These are phyloP conservation scores for Fusarium devonianum DNA, from an alignment of 2,329 filamentous ascomycete genomes.

Conservation along the genomic window DNA sequence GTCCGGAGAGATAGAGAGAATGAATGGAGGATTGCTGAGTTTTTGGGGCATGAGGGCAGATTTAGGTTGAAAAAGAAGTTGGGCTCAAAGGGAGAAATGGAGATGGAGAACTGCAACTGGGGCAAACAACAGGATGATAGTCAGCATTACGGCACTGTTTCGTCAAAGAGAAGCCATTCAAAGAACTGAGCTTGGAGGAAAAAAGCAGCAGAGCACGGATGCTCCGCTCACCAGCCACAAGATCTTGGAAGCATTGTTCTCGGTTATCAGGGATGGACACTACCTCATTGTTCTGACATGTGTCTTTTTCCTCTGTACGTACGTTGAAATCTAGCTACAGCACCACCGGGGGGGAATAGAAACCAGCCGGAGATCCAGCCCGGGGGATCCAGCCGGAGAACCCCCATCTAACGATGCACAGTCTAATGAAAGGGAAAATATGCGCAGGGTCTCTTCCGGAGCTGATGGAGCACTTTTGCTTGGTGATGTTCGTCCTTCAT, in stretches of 20 bases:
- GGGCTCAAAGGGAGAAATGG: slow-evolving; percentile 8
- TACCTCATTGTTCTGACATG: slow-evolving; percentile 21
- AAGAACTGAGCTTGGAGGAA: slow-evolving; percentile 5
- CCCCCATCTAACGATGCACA: neutral
- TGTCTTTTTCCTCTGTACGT: slow-evolving; percentile 8
- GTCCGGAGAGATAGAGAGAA: neutral
- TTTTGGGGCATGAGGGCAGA: neutral
- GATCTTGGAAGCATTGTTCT: slow-evolving; percentile 5
- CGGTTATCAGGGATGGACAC: neutral
- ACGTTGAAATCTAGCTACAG: too few species aligned
- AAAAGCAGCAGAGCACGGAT: slow-evolving; percentile 14
- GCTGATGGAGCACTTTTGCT: slow-evolving; percentile 14
- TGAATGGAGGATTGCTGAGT: neutral
- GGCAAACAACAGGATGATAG: slow-evolving; percentile 14
- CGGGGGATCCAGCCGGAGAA: neutral
- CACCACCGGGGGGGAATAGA: slow-evolving; percentile 12
- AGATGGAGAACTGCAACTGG: slow-evolving; percentile 16
- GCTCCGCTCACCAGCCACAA: slow-evolving; percentile 28
- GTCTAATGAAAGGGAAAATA: slow-evolving; percentile 2
- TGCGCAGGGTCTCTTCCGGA: slow-evolving; percentile 16
- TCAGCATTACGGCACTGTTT: slow-evolving; percentile 10
- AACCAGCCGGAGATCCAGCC: neutral
- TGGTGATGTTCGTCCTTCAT: slow-evolving; percentile 30
- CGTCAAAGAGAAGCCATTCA: slow-evolving; percentile 18
- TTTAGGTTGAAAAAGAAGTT: neutral